phyloP scores from a whole-genome alignment of 2,329 filamentous ascomycete species.

The Rhynchosporium graminicola region DNA sequence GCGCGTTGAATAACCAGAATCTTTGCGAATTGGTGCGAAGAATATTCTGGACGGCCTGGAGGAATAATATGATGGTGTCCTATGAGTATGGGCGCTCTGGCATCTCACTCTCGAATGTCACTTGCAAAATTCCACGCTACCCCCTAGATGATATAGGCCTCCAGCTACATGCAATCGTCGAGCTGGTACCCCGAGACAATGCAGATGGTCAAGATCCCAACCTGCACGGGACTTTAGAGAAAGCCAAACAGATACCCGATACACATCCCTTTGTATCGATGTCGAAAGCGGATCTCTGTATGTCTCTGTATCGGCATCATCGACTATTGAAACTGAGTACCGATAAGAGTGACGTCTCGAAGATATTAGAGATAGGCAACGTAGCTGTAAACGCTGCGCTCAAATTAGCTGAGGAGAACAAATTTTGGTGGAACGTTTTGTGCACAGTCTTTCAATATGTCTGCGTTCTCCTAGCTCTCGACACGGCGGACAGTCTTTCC shows the following conservation, averaged over 20 bases:
- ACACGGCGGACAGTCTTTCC: constrained; percentile 42
- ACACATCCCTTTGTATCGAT: constrained; percentile 41
- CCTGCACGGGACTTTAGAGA: constrained; percentile 15
- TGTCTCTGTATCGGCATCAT: constrained; percentile 45
- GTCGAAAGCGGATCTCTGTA: constrained; percentile 37
- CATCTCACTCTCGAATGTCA: constrained; percentile 34
- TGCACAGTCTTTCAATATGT: constrained; percentile 46
- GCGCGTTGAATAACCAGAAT: constrained; percentile 16
- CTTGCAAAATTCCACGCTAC: constrained; percentile 16
- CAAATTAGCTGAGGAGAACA: constrained; percentile 40
- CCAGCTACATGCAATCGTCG: constrained; percentile 22
- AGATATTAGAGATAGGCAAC: constrained; percentile 42
- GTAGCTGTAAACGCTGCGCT: constrained; percentile 41
- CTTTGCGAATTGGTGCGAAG: constrained; percentile 32
- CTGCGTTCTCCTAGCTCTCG: constrained; percentile 45
- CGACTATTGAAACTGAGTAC: constrained; percentile 44
- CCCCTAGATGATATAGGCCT: constrained; percentile 12
- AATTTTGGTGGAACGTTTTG: constrained; percentile 48
- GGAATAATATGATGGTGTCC: constrained; percentile 39
- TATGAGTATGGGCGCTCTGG: constrained; percentile 42
- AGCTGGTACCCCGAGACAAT: constrained; percentile 23
- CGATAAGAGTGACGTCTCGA: constrained; percentile 43
- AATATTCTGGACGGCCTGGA: constrained; percentile 38
- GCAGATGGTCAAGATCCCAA: constrained; percentile 15
- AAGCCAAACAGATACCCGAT: constrained; percentile 20